Conservation (phyloP, 225 moss, liverwort and hornwort species). For the Asterella californica region DNA sequence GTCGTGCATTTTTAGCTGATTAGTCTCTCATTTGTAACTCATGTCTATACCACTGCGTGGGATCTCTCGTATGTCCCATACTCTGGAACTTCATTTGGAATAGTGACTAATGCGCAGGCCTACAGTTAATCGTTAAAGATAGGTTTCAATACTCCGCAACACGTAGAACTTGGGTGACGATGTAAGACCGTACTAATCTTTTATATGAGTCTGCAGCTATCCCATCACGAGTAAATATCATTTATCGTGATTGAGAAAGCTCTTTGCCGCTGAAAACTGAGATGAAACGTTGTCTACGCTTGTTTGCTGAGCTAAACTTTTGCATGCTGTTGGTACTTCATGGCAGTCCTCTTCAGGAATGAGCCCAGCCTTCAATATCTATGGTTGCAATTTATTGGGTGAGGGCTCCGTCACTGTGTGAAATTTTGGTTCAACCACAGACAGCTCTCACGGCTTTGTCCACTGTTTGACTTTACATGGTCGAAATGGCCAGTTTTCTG, state of each 20-base stretch:
- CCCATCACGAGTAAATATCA: background rate
- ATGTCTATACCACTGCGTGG: too few species aligned
- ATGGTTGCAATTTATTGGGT: conserved; percentile 81
- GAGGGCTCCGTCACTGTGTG: conserved; percentile 13
- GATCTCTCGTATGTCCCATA: too few species aligned
- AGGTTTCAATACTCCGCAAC: too few species aligned
- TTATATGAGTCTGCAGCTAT: background rate
- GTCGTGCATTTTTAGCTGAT: too few species aligned
- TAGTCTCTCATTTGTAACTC: too few species aligned
- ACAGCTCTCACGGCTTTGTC: too few species aligned
- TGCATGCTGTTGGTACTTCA: background rate
- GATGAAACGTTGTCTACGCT: background rate
- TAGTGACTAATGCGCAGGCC: too few species aligned
- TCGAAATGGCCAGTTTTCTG: background rate
- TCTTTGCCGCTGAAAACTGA: background rate
- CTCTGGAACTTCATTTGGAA: too few species aligned
- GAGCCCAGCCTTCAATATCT: conserved; percentile 78
- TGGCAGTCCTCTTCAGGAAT: conserved; percentile 91
- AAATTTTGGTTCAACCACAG: background rate
- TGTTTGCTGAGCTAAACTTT: background rate
- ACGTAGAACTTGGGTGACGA: too few species aligned
- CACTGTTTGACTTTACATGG: background rate
- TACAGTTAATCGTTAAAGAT: too few species aligned
- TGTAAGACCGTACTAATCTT: background rate
- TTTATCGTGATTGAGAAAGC: background rate